phyloP scores from a whole-genome alignment of 1,284 basidiomycete species.

The Ceratobasidium sp. region DNA sequence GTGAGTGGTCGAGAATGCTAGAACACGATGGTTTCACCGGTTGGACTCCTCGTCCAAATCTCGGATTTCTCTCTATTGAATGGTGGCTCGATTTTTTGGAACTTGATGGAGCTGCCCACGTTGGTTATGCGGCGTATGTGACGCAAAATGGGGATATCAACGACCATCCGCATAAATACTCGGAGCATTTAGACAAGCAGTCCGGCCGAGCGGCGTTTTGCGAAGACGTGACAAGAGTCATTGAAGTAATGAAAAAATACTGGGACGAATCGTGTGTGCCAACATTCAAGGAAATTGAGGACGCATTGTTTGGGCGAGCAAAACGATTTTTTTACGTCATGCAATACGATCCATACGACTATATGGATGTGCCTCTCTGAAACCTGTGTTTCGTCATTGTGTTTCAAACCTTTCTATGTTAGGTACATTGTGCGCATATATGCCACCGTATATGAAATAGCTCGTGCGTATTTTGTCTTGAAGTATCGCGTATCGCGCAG shows the following conservation, averaged over 20 bases:
- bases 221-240: background rate
- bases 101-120: background rate
- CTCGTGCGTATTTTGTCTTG: background rate
- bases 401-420: background rate
- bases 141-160: background rate
- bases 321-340: background rate
- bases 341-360: background rate
- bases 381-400: background rate
- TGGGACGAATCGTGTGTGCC: background rate
- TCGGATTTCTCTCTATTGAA: background rate
- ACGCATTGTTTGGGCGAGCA: background rate
- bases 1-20: slow-evolving; percentile 3
- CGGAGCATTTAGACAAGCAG: background rate
- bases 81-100: slow-evolving; percentile 25
- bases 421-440: no score
- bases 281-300: background rate
- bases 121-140: background rate
- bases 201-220: background rate
- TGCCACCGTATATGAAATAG: background rate
- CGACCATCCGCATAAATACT: background rate
- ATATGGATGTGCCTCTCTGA: background rate
- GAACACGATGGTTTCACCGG: background rate
- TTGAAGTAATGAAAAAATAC: background rate
- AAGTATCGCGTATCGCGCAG: background rate
- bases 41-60: slow-evolving; percentile 14